These are phyloP conservation scores for Trematosphaeria pertusa DNA, from an alignment of 2,329 filamentous ascomycete species.

Conservation along the genomic window DNA sequence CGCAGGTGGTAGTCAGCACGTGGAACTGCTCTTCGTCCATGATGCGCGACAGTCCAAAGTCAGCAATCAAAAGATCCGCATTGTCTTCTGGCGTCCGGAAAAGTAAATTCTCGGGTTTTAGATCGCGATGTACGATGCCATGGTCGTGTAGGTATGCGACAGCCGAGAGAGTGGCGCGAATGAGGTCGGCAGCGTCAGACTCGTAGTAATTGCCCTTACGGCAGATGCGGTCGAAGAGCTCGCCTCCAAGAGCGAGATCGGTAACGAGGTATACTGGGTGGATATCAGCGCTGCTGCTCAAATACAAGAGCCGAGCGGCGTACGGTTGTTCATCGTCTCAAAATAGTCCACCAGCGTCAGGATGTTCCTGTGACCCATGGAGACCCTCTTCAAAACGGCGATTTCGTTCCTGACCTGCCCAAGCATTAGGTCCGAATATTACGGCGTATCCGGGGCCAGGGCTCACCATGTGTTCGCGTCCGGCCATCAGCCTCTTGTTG, in stretches of 20 bases:
- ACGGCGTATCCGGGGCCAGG: not conserved
- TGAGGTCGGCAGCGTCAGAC: constrained; percentile 92
- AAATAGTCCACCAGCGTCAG: constrained; percentile 98
- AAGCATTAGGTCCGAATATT: constrained; percentile 14
- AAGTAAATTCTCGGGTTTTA: constrained; percentile 96
- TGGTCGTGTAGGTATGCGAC: constrained; percentile 98
- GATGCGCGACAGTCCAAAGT: constrained; percentile 93
- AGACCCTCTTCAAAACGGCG: constrained; percentile 95
- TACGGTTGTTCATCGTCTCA: constrained; percentile 97
- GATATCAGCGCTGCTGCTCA: constrained; percentile 15
- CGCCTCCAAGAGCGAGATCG: constrained; percentile 92
- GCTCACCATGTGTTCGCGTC: constrained; percentile 93
- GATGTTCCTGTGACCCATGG: constrained; percentile 98
- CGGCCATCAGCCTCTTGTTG: constrained; percentile 97
- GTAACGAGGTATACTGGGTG: constrained; percentile 86
- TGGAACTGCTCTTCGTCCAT: constrained; percentile 99
- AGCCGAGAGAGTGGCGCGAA: constrained; percentile 93
- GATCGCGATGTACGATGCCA: constrained; percentile 95
- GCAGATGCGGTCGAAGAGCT: constrained; percentile 98
- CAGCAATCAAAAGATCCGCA: constrained; percentile 93
- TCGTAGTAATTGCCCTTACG: constrained; percentile 99
- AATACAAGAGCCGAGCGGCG: constrained; percentile 25
- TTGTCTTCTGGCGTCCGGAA: constrained; percentile 98
- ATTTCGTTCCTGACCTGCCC: constrained; percentile 93
- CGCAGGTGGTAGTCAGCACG: constrained; percentile 95